Conservation (phyloP, 805 yeast genomes). For the Metschnikowia koreensis region DNA sequence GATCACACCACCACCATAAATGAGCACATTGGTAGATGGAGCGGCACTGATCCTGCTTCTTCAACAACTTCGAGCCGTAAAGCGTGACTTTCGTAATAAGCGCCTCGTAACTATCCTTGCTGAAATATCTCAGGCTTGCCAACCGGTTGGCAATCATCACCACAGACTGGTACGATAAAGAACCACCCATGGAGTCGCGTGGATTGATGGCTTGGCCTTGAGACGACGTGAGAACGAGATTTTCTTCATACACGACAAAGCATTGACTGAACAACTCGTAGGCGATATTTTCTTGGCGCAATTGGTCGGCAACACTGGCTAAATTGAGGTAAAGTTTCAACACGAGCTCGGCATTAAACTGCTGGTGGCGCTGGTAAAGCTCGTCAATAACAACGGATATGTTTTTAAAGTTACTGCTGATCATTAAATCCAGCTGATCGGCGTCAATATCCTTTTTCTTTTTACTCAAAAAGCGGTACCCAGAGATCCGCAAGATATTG, state of each 20-base stretch:
- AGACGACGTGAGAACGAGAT: constrained; percentile 28
- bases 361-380: constrained; percentile 44
- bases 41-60: constrained; percentile 93
- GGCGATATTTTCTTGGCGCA: constrained; percentile 64
- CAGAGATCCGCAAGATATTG: constrained; percentile 52
- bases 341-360: constrained; percentile 31
- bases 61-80: constrained; percentile 82
- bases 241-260: constrained; percentile 77
- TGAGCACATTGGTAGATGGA: constrained; percentile 86
- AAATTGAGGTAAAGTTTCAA: constrained; percentile 58
- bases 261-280: constrained; percentile 90
- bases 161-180: constrained; percentile 49
- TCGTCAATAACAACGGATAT: constrained; percentile 69
- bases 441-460: constrained; percentile 30
- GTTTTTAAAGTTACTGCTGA: constrained; percentile 66
- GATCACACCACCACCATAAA: constrained; percentile 87
- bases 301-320: constrained; percentile 79
- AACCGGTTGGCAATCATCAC: constrained; percentile 47
- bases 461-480: constrained; percentile 21
- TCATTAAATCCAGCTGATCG: constrained; percentile 24
- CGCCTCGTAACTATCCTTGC: constrained; percentile 71
- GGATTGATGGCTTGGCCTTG: constrained; percentile 24
- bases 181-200: constrained; percentile 43
- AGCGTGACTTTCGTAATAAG: constrained; percentile 82
- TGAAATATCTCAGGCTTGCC: constrained; percentile 42